These are phyloP conservation scores for Calonectria pteridis DNA, from an alignment of 2,329 filamentous ascomycete species.

Conservation along the genomic window DNA sequence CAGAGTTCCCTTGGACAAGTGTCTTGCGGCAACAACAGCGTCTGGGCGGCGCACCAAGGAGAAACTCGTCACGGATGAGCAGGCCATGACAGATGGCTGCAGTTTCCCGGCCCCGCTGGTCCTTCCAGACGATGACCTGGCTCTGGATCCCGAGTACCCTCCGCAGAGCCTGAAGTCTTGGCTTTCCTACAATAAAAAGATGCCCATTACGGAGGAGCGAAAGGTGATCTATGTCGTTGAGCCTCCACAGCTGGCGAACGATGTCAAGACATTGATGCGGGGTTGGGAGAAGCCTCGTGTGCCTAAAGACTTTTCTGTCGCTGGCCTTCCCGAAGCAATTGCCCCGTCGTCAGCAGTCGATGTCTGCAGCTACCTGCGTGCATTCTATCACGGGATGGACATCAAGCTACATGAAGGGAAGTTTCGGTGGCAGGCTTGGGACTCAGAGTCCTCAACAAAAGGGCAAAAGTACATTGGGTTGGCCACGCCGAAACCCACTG, in stretches of 20 bases:
- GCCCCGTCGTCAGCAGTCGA: slow-evolving; percentile 45
- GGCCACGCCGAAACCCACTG: slow-evolving; percentile 38
- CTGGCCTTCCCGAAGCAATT: slow-evolving; percentile 21
- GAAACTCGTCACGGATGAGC: slow-evolving; percentile 19
- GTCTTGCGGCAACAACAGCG: slow-evolving; percentile 26
- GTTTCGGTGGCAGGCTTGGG: slow-evolving; percentile 65
- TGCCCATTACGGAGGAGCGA: slow-evolving; percentile 58
- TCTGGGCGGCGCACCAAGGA: slow-evolving; percentile 41
- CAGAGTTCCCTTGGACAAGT: slow-evolving; percentile 20
- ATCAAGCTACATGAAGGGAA: slow-evolving; percentile 57
- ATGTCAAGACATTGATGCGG: slow-evolving; percentile 52
- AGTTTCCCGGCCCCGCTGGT: slow-evolving; percentile 71
- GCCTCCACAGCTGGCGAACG: slow-evolving; percentile 55
- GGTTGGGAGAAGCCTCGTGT: slow-evolving; percentile 55
- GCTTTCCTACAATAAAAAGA: slow-evolving; percentile 58
- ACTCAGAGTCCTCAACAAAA: slow-evolving; percentile 38
- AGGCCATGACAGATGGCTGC: slow-evolving; percentile 34
- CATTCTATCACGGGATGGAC: slow-evolving; percentile 66
- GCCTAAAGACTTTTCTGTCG: slow-evolving; percentile 1
- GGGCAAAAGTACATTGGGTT: slow-evolving; percentile 60
- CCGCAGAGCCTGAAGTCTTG: slow-evolving; percentile 67
- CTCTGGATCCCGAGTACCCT: slow-evolving; percentile 62
- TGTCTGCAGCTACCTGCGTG: slow-evolving; percentile 52
- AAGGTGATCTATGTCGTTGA: slow-evolving; percentile 67
- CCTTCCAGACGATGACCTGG: slow-evolving; percentile 70